Percentiles rank a stretch among this genome's conserved stretches.
Evolutionary conservation across 805 yeast species (phyloP).

Genomic region (Wickerhamiella azyma): DNA sequence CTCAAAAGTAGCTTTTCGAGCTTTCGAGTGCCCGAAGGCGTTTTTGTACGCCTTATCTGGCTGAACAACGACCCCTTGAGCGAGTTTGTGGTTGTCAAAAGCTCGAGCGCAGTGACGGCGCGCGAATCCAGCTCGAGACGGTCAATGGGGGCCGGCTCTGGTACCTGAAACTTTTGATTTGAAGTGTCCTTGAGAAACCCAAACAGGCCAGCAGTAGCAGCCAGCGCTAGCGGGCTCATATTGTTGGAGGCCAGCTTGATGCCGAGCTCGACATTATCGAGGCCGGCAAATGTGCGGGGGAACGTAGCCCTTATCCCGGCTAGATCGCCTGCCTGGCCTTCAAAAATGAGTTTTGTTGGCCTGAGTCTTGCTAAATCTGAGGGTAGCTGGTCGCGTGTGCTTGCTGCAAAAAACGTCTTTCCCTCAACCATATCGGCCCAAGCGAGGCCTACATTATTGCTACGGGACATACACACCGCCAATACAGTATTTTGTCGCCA

Average conservation of each 20-base stretch:
- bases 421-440: constrained; percentile 91
- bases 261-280: neutral
- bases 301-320: constrained; percentile 33
- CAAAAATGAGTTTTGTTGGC: constrained; percentile 65
- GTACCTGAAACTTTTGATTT: constrained; percentile 30
- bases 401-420: constrained; percentile 48
- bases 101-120: constrained; percentile 58
- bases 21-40: constrained; percentile 40
- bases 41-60: constrained; percentile 1
- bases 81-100: constrained; percentile 26
- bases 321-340: constrained; percentile 11
- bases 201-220: constrained; percentile 51
- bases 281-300: neutral
- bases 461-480: neutral
- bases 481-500: neutral
- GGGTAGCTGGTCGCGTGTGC: constrained; percentile 44
- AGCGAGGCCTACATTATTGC: constrained; percentile 45
- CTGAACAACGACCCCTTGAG: neutral
- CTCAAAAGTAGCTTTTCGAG: constrained; percentile 70
- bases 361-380: constrained; percentile 64
- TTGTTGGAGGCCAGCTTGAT: constrained; percentile 14
- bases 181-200: constrained; percentile 57
- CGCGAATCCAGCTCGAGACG: constrained; percentile 33
- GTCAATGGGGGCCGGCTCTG: neutral
- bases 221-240: constrained; percentile 29